Conservation (phyloP, 441 rosid species). For the Pelargonium cotyledonis region DNA sequence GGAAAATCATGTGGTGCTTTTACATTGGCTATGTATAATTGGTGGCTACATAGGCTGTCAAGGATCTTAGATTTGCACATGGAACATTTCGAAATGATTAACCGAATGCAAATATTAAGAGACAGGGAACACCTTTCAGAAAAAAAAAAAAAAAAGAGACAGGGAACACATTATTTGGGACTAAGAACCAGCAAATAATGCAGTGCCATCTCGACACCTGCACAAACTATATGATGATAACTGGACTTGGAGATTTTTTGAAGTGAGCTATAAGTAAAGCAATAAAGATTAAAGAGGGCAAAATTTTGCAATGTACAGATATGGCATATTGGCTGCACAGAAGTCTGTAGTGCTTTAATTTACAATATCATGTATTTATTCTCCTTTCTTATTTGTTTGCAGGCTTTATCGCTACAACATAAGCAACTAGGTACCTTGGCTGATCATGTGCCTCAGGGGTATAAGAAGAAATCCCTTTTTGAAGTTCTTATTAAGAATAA, state of each 20-base stretch:
- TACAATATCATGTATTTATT: background rate
- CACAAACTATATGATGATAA: too few species aligned
- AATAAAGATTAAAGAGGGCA: background rate
- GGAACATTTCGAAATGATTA: background rate
- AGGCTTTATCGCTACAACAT: slow-evolving; percentile 85
- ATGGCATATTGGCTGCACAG: too few species aligned
- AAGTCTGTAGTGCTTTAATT: background rate
- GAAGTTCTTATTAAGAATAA: slow-evolving; percentile 93
- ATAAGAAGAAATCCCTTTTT: slow-evolving; percentile 64
- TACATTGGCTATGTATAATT: background rate
- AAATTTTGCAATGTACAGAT: background rate
- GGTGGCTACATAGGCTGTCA: background rate
- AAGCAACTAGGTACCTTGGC: slow-evolving; percentile 79
- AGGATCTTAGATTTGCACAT: background rate
- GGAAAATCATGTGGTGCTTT: background rate
- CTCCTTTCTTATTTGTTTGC: slow-evolving; percentile 17
- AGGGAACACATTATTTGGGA: background rate
- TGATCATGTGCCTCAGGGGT: slow-evolving; percentile 86
- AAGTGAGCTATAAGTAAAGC: background rate
- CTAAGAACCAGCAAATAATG: background rate
- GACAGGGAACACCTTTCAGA: background rate
- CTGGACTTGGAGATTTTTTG: too few species aligned
- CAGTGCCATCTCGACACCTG: background rate
- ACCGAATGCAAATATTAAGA: background rate
- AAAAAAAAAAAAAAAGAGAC: background rate